Evolutionary conservation across 306 rosid genomes (phyloP).

Genomic region (Benincasa hispida): DNA sequence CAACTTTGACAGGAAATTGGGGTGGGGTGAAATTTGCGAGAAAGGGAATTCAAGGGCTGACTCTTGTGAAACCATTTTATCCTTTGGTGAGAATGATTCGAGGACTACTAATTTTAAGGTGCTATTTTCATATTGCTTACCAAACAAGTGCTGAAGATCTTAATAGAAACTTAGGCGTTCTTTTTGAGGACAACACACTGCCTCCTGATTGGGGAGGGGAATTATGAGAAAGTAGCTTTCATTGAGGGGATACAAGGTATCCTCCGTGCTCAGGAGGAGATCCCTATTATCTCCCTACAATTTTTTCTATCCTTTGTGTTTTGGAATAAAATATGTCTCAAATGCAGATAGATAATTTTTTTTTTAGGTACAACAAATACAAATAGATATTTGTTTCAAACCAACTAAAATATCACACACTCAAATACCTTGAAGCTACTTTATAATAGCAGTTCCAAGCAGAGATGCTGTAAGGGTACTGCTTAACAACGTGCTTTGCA

Average conservation of each 20-base stretch:
- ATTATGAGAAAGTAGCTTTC: neutral
- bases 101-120: too few relatives aligned
- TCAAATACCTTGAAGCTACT: constrained; percentile 59
- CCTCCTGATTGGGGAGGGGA: neutral
- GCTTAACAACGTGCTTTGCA: constrained; percentile 70
- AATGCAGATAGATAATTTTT: neutral
- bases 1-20: neutral
- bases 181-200: neutral
- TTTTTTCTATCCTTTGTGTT: neutral
- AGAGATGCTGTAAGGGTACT: constrained; percentile 64
- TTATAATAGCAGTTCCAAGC: constrained; percentile 97
- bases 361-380: neutral
- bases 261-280: neutral
- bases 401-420: neutral
- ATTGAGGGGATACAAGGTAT: neutral
- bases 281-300: neutral
- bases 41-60: neutral
- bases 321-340: neutral
- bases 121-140: too few relatives aligned
- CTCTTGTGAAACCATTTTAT: too few relatives aligned
- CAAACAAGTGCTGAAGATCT: too few relatives aligned
- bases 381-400: neutral
- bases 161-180: too few relatives aligned
- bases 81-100: too few relatives aligned
- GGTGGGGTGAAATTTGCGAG: neutral